Conservation (phyloP, 2,329 filamentous ascomycete species). For the Dactylellina cionopaga region DNA sequence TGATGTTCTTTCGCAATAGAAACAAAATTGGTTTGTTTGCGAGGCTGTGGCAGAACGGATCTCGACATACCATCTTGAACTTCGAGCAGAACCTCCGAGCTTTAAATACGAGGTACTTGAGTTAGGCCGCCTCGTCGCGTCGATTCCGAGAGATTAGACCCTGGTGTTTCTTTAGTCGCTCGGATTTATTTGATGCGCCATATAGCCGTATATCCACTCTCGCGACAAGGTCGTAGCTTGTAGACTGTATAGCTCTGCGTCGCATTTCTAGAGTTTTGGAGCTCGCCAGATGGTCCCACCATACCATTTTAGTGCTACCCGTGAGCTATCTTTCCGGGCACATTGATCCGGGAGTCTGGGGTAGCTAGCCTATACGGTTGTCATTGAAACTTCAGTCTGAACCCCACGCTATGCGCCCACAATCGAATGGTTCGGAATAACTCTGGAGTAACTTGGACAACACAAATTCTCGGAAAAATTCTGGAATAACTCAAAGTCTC, state of each 20-base stretch:
- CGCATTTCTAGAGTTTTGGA: constrained; percentile 43
- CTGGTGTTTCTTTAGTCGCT: constrained; percentile 51
- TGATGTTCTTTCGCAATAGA: constrained; percentile 2
- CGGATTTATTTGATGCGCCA: constrained; percentile 52
- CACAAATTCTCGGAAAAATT: constrained; percentile 43
- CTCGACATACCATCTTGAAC: constrained; percentile 47
- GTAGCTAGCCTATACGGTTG: constrained; percentile 29
- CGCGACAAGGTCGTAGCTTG: constrained; percentile 36
- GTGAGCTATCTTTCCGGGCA: constrained; percentile 50
- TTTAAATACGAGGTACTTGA: constrained; percentile 45
- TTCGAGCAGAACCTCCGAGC: constrained; percentile 52
- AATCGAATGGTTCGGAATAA: constrained; percentile 38
- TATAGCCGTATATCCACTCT: constrained; percentile 52
- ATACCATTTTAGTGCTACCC: constrained; percentile 39
- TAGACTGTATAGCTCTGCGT: constrained; percentile 46
- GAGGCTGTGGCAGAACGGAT: constrained; percentile 9
- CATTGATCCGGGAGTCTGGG: constrained; percentile 50
- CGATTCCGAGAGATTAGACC: constrained; percentile 46
- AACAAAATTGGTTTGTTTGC: constrained; percentile 16
- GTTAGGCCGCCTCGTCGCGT: constrained; percentile 37
- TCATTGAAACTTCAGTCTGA: constrained; percentile 8
- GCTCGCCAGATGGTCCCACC: constrained; percentile 39
- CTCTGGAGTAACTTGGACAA: constrained; percentile 47
- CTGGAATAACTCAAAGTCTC: constrained; percentile 33
- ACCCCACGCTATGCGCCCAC: constrained; percentile 26